These are phyloP conservation scores for Leishmania lainsoni DNA, from an alignment of 208 protist species.

Conservation along the genomic window DNA sequence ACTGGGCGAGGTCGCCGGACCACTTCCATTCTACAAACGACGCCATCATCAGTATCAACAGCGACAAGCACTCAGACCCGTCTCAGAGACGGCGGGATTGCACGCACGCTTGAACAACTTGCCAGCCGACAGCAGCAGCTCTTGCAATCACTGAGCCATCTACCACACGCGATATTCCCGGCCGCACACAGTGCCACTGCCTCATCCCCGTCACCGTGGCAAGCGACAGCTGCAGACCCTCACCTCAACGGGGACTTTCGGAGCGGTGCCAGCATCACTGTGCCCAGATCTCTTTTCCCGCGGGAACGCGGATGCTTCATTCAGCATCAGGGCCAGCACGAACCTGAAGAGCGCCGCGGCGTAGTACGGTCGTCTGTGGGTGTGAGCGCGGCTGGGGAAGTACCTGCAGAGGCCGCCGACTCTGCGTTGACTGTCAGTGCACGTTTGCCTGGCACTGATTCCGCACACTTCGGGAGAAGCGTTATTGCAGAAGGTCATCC, in stretches of 20 bases:
- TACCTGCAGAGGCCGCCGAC: neutral
- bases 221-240: neutral
- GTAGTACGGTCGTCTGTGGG: slow-evolving; percentile 1
- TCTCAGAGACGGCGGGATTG: slow-evolving; percentile 3
- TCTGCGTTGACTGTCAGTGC: neutral
- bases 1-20: neutral
- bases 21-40: neutral
- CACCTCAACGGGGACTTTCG: neutral
- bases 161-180: neutral
- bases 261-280: neutral
- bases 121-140: slow-evolving; percentile 27
- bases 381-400: neutral
- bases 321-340: neutral
- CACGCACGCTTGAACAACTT: slow-evolving; percentile 23
- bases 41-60: neutral
- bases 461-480: neutral
- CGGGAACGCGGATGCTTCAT: neutral
- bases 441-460: too few species aligned
- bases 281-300: neutral
- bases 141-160: slow-evolving; percentile 9
- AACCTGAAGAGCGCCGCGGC: neutral
- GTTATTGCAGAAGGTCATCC: neutral
- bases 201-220: neutral
- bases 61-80: neutral
- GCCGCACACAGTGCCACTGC: neutral